Evolutionary conservation across 2,329 filamentous ascomycete species (phyloP), one percentile per base, ranked within the genome.

Genomic region (Sarocladiaceae sp.): DNA sequence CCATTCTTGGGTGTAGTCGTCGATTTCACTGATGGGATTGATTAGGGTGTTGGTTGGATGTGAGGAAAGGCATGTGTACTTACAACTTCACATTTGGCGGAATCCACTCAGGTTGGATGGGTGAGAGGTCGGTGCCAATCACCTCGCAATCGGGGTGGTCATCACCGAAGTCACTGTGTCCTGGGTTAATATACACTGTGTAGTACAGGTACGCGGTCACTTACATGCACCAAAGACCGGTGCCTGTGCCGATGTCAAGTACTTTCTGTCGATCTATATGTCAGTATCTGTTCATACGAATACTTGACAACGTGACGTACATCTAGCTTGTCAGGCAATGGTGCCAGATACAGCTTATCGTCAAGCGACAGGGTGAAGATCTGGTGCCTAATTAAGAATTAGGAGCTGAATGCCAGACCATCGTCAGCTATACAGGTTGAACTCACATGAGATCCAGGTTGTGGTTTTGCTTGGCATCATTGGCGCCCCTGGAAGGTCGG

Each of bases 51-150:
- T 60, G 53, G 52, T 68, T 68, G 10, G 66, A 59, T 1, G 61
- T 59, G 2, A 60, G 51, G 20, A 25, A 10, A 46, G 85, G 1
- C 77, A 71, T 31, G 77, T 71, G 58, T 84, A 86, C 71, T 31
- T 82, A 62, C 59, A 55, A 55, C 1, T 35, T 31, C 7, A 56
- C 36, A 31, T 56, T 53, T 15, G 51, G 51, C 5, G 52, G 52
- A 1, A 53, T 57, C 61, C 62, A 62, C 13, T 44, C 33, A 1
- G 67, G 67, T 33, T 71, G 68, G 20, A 68, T 67, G 3, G 66
- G 63, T 20, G 63, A 66, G 3, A 71, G 57, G 52, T 71, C 69
- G 3, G 62, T 66, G 3, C 68, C 68, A 25, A 61, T 60, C 12
- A 70, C 60, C 23, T 62, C 50, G 7, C 62, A 54, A 10, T 56